Base-by-base conservation (phyloP, 345 rosid species). In the Leavenworthia alabamica region DNA sequence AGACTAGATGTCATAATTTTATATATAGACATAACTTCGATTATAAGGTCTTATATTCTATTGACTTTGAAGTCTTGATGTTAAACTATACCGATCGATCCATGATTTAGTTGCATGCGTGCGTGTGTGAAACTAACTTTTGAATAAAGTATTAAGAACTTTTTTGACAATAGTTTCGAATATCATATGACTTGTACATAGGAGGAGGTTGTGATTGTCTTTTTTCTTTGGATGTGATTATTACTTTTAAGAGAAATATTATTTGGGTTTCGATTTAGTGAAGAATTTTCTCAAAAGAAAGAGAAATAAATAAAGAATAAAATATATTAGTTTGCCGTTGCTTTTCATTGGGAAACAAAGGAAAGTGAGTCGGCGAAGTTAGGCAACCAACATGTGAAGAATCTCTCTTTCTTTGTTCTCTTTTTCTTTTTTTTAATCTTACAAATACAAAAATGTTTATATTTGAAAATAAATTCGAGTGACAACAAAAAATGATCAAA, bases 351-450 rank as follows among this genome's bases (percentile, higher is more conserved):
- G 43, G 68, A 46, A 46, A 62, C 37, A 39, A 2, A 5, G 49
- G 50, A 56, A 62, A 54, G 58, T 29, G 50, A 70, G 62, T 62
- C 58, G 74, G 69, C 62, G 57, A 62, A 70, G 62, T 16, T 70
- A 62, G 74, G 74, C 74, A 20, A 70, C 64, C 74, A 70, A 62
- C 57, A 62, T 63, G 59, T n/a, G n/a, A n/a, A 62, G 51, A 46
- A 16, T 24, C 44, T 54, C 52, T n/a, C n/a, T n/a, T n/a, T n/a
- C n/a, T 22, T 41, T 66, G 22, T 29, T 35, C 0, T 35, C 0
- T 4, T 6, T 3, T 47, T 8, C 3, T 22, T 19, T 14, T 4
- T 47, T 8, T 6, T 8, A n/a, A n/a, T n/a, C n/a, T n/a, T n/a
- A n/a, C n/a, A n/a, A n/a, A n/a, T n/a, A n/a, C n/a, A n/a, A n/a